Evolutionary conservation across 768 basidiomycete genomes (phyloP), one percentile per base, ranked within the genome.

Genomic region (Mycena alexandri): DNA sequence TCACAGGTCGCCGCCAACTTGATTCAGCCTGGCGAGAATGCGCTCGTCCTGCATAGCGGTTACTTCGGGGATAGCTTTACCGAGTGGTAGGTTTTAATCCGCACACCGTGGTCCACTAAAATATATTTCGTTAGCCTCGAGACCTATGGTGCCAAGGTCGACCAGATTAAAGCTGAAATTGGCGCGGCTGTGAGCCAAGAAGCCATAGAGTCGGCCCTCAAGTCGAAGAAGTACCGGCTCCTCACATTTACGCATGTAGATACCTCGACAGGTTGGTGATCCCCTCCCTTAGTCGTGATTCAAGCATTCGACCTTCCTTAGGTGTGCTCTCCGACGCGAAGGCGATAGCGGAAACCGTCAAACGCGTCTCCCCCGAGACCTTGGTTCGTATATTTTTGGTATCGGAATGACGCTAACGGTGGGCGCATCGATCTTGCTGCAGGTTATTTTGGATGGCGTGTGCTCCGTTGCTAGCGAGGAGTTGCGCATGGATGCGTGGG

Each of bases 391-490:
- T 41, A 62, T 46, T 70, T 72, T 64, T 58, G 33, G 43, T 41
- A 21, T 19, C 52, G 50, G 46, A 50, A 29, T 33, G 52, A 19
- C 33, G 61, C 8, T 38, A 24, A 61, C 70, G 44, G 70, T 67
- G 25, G 29, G 29, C 29, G 29, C 29, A 29, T 29, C 29, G 29
- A 60, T 50, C 51, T 17, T 21, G 46, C 65, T n/a, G 24, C 63
- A 93, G 91, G 83, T 95, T 47, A 83, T 93, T 10, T 83, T 95
- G 65, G 98, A 99, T 75, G 94, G 89, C n/a, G 98, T 99, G 29
- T 99, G 98, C 80, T 92, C 95, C 2, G 95, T 98, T 17, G 98
- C 94, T 7, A 94, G 92, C 72, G 98, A 99, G 77, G 95, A 98
- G 77, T 96, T 99, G 73, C 88, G 85, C 50, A 93, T 98, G 84